Evolutionary conservation across 306 rosid species (phyloP), one percentile per base, ranked within the genome.

Genomic region (Quercus suber): DNA sequence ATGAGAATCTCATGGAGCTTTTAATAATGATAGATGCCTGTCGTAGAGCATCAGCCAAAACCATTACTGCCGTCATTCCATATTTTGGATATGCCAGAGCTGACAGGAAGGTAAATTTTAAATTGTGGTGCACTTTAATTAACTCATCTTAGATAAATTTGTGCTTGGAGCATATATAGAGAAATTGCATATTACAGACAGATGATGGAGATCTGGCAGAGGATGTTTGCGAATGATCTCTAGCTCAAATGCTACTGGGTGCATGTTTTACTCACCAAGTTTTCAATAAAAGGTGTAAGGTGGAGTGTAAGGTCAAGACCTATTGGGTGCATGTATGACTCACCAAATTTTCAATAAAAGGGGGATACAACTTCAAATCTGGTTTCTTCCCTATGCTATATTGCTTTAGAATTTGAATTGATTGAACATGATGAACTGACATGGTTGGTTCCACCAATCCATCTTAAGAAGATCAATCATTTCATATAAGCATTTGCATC

Each of bases 1-100:
- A 95, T 80, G 99, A 95, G 88, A 91, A 95, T 86, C 84, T 95
- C 75, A 95, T 95, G 97, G 99, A 95, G 89, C 94, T 95, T 76
- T 75, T 85, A 56, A 80, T 95, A 71, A 88, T 95, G 97, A 88
- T 93, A 68, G 98, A 95, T 89, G 99, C 99, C 68, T 93, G 98
- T 80, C 87, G 99, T 61, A 88, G 99, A 78, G 99, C 99, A 0
- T 95, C 99, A 0, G 99, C 99, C 28, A 93, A 93, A 79, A 95
- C 84, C 73, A 84, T 95, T 76, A 95, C 97, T 65, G 98, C 96
- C 2, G 99, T 95, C 27, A 91, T 91, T 86, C 99, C 98, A 11
- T 95, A 95, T 83, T 95, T 95, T 82, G 99, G 99, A 82, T 95
- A 95, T 84, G 98, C 99, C 71, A 89, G 99, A 86, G 97, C 99